Conservation (phyloP, 140 eudicot species). For the Erigeron philadelphicus region DNA sequence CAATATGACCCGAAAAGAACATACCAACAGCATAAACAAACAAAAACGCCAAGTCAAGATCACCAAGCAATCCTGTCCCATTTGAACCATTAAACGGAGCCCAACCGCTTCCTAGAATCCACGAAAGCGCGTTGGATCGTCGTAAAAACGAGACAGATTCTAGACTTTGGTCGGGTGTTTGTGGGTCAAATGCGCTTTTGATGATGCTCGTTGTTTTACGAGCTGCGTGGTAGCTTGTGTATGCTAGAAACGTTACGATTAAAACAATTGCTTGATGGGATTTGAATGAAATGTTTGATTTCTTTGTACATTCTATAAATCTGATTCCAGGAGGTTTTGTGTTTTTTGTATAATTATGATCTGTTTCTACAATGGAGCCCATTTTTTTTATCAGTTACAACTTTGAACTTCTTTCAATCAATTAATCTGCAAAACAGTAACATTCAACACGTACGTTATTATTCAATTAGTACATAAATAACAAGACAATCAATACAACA, state of each 20-base stretch:
- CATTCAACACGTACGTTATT: neutral
- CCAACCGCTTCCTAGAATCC: constrained; percentile 67
- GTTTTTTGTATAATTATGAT: constrained; percentile 17
- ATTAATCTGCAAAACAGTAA: constrained; percentile 31
- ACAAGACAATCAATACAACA: too few species aligned
- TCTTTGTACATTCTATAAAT: constrained; percentile 45
- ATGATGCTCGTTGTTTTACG: constrained; percentile 88
- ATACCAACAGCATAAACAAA: constrained; percentile 77
- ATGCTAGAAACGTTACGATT: constrained; percentile 68
- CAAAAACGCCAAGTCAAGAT: constrained; percentile 81
- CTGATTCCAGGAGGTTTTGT: constrained; percentile 66
- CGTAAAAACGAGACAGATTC: constrained; percentile 39
- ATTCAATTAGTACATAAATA: too few species aligned
- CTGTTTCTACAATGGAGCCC: constrained; percentile 49
- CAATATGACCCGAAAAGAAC: constrained; percentile 91
- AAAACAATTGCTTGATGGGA: constrained; percentile 75
- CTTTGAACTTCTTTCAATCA: constrained; percentile 8
- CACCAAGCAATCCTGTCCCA: constrained; percentile 85
- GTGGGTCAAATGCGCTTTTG: constrained; percentile 90
- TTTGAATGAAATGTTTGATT: constrained; percentile 55
- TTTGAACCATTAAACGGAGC: constrained; percentile 71
- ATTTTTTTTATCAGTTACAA: neutral
- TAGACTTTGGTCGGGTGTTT: constrained; percentile 31
- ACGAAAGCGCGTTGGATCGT: constrained; percentile 26
- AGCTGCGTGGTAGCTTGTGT: constrained; percentile 71